phyloP scores from a whole-genome alignment of 2,329 filamentous ascomycete species.

The Microcyclosporella mali region DNA sequence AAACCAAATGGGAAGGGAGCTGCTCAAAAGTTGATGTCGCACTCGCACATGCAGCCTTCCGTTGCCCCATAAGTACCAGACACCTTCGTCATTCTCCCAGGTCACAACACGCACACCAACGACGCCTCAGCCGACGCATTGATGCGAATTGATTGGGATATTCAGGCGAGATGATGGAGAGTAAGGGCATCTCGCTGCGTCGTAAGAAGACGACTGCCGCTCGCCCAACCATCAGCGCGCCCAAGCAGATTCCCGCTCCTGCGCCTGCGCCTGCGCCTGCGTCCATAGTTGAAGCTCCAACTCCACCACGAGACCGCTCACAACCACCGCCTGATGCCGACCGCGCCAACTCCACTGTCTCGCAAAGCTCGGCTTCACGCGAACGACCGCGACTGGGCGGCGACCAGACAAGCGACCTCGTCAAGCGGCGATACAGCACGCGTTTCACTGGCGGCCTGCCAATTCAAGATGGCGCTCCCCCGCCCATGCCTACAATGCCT shows the following conservation, averaged over 20 bases:
- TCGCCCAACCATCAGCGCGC: constrained; percentile 55
- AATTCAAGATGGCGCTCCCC: constrained; percentile 57
- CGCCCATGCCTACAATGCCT: constrained; percentile 60
- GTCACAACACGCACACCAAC: no score
- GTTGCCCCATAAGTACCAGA: no score
- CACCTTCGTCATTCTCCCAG: no score
- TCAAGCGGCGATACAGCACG: constrained; percentile 91
- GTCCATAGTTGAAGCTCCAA: constrained; percentile 9
- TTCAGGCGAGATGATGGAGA: constrained; percentile 38
- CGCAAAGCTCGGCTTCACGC: constrained; percentile 24
- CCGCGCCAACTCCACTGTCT: constrained; percentile 17
- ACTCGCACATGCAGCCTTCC: no score
- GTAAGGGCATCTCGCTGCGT: constrained; percentile 51
- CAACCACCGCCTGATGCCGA: constrained; percentile 16
- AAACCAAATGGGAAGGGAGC: not conserved
- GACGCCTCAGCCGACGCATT: no score
- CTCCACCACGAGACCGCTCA: constrained; percentile 5
- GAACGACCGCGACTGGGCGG: constrained; percentile 41
- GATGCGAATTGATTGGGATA: no score
- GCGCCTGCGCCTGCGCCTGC: no score
- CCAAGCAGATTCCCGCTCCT: constrained; percentile 34
- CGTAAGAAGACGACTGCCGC: constrained; percentile 54
- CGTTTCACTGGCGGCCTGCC: constrained; percentile 66
- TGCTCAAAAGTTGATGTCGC: no score
- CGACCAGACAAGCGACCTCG: constrained; percentile 65